Percentiles rank a stretch among this genome's conserved stretches.
Conservation (phyloP, 352 stramenopile species). For the Phytophthora sansomeana region DNA sequence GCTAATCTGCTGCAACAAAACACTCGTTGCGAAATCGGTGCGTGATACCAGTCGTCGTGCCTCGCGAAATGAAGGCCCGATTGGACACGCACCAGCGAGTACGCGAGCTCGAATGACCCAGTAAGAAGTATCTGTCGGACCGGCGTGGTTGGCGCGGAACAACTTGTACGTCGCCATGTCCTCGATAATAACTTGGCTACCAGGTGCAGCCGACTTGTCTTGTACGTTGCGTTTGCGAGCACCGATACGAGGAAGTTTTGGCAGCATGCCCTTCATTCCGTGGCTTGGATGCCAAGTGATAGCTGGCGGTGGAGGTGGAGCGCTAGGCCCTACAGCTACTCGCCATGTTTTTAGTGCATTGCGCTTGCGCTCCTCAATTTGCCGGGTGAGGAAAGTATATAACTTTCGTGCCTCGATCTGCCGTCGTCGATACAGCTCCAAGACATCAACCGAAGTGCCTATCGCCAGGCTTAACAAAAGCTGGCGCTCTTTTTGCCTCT, state of each 20-base stretch:
- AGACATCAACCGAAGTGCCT: constrained; percentile 42
- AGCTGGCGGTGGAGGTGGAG: constrained; percentile 28
- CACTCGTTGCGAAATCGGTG: constrained; percentile 60
- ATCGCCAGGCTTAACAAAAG: constrained; percentile 15
- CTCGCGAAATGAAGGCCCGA: constrained; percentile 53
- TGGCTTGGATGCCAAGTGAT: constrained; percentile 72
- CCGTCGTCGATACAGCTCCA: constrained; percentile 55
- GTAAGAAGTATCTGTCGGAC: constrained; percentile 74
- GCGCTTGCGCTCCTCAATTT: constrained; percentile 43
- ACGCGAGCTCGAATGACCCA: constrained; percentile 72
- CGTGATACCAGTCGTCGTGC: constrained; percentile 54
- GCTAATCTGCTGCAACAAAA: constrained; percentile 70
- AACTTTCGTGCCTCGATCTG: constrained; percentile 57
- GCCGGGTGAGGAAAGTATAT: constrained; percentile 44
- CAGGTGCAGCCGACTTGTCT: constrained; percentile 27
- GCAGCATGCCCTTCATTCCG: constrained; percentile 57
- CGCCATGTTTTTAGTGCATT: constrained; percentile 41
- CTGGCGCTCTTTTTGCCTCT: constrained; percentile 23
- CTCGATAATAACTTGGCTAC: constrained; percentile 61
- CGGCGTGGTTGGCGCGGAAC: constrained; percentile 70
- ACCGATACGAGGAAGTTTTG: constrained; percentile 55
- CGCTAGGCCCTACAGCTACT: constrained; percentile 23
- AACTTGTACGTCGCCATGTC: constrained; percentile 67
- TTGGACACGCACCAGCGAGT: constrained; percentile 64
- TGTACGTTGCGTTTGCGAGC: constrained; percentile 30